A percentile compares a stretch with the other conserved stretches of the same genome.
Evolutionary conservation across 352 stramenopile genomes (phyloP).

Genomic region (Pythium myriotylum): DNA sequence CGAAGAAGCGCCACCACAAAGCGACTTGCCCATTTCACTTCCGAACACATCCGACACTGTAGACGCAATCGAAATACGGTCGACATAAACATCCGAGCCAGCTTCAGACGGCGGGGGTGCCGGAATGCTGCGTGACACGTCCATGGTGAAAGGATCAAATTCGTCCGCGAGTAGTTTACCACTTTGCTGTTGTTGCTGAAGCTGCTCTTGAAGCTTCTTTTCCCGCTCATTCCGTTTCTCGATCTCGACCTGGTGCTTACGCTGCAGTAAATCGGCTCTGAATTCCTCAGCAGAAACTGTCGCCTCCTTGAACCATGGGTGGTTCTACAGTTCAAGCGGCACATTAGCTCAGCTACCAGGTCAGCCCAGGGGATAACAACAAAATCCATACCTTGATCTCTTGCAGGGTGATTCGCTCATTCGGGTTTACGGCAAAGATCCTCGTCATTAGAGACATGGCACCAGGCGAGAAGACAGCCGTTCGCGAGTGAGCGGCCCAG

Average conservation of each 20-base stretch:
- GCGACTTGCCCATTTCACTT: conserved; percentile 7
- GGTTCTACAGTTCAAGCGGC: conserved; percentile 31
- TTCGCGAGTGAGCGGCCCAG: conserved; percentile 74
- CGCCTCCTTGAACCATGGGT: conserved; percentile 66
- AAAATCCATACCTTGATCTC: conserved; percentile 62
- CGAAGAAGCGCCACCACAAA: conserved; percentile 5
- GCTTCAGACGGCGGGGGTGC: conserved; percentile 32
- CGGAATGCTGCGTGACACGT: conserved; percentile 47
- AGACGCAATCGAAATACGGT: conserved; percentile 29
- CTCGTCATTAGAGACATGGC: conserved; percentile 73
- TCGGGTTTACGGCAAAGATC: conserved; percentile 73
- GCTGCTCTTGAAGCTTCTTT: conserved; percentile 51
- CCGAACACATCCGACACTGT: conserved; percentile 24
- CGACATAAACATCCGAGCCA: conserved; percentile 31
- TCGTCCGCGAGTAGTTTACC: conserved; percentile 48
- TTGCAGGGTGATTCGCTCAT: conserved; percentile 74
- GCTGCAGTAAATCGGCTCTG: conserved; percentile 51
- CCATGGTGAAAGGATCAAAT: conserved; percentile 64
- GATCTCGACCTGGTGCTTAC: conserved; percentile 69
- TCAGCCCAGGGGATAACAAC: background rate
- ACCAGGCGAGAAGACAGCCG: conserved; percentile 67
- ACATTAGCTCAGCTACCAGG: background rate
- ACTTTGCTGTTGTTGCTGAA: conserved; percentile 46
- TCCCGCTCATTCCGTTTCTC: conserved; percentile 72
- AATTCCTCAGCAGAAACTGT: conserved; percentile 44